These are phyloP conservation scores for Apiotrichum sp. DNA, from an alignment of 1,284 basidiomycete genomes.

Conservation along the genomic window DNA sequence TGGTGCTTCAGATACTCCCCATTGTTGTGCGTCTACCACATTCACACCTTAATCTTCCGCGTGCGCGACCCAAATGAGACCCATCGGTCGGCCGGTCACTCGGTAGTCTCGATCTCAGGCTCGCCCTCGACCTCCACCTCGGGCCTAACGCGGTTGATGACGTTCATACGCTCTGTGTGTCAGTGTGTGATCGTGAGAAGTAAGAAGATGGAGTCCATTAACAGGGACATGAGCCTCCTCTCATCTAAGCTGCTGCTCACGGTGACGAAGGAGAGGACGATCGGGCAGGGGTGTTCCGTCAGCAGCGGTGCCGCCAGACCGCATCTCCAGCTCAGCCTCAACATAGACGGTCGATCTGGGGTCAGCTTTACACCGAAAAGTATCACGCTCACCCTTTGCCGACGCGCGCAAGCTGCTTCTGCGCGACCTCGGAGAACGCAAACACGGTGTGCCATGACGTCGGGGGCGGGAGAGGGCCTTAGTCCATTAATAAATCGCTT, in stretches of 20 bases:
- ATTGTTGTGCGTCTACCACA: no score
- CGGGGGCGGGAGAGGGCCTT: constrained; percentile 19
- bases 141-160: constrained; percentile 27
- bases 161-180: constrained; percentile 20
- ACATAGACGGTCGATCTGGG: constrained; percentile 37
- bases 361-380: not conserved
- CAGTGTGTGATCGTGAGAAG: not conserved
- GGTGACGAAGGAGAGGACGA: constrained; percentile 31
- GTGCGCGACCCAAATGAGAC: no score
- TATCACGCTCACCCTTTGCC: constrained; percentile 34
- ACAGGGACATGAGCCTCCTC: no score
- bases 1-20: no score
- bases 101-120: not conserved
- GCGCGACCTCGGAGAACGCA: constrained; percentile 34
- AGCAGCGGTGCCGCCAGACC: constrained; percentile 16
- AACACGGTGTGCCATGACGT: constrained; percentile 43
- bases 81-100: not conserved
- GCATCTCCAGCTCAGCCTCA: constrained; percentile 42
- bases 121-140: constrained; percentile 7
- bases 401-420: constrained; percentile 22
- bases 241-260: constrained; percentile 17
- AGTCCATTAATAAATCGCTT: not conserved
- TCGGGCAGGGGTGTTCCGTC: constrained; percentile 26
- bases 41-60: no score
- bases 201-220: no score